phyloP scores from a whole-genome alignment of 345 rosid genomes.

The Populus ilicifolia region DNA sequence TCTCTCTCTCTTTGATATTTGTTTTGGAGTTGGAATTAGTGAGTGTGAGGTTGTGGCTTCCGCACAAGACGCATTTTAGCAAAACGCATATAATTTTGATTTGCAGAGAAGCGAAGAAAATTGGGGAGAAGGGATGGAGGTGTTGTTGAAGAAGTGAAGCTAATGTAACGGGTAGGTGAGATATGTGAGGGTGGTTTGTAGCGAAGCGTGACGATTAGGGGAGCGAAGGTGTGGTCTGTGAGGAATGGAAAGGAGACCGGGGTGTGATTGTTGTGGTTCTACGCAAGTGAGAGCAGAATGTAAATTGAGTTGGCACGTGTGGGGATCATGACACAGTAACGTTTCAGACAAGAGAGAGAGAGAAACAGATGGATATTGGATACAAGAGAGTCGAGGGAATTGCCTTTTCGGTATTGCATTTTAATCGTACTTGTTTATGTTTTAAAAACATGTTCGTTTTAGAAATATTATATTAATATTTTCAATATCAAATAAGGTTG shows the following conservation, averaged over 20 bases:
- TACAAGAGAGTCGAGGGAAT: background rate
- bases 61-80: conserved; percentile 7
- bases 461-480: too few species aligned
- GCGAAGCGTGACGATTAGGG: background rate
- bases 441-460: too few species aligned
- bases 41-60: background rate
- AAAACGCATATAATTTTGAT: background rate
- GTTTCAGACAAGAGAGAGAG: background rate
- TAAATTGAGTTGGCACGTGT: background rate
- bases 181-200: background rate
- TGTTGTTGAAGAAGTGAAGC: background rate
- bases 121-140: background rate
- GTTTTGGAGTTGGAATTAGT: background rate
- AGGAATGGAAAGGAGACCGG: background rate
- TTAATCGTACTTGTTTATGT: too few species aligned
- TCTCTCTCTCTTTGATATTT: background rate
- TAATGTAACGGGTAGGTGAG: background rate
- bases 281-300: background rate
- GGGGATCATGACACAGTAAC: background rate
- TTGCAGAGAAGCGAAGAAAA: background rate
- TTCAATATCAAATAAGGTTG: too few species aligned
- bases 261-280: background rate
- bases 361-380: background rate
- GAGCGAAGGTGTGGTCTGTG: background rate
- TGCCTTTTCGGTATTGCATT: too few species aligned